A percentile compares a stretch with the other conserved stretches of the same genome.
Conservation (phyloP, 768 basidiomycete species). For the Boletus vermiculosoides region DNA sequence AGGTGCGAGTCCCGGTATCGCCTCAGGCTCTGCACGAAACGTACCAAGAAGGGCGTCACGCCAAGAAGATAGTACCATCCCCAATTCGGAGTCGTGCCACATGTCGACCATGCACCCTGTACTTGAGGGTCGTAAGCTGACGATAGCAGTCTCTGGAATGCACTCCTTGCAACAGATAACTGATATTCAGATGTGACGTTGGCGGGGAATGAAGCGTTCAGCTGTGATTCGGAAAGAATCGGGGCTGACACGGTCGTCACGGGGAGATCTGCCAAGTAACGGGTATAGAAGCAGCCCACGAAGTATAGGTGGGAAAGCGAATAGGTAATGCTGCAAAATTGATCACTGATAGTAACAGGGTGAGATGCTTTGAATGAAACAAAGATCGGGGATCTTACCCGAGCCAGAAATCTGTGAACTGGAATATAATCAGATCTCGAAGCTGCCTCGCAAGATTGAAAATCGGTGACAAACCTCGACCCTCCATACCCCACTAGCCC, state of each 20-base stretch:
- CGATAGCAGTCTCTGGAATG: background rate
- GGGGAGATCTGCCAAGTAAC: constrained; percentile 2
- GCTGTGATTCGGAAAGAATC: background rate
- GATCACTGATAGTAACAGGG: constrained; percentile 51
- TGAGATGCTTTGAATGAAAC: background rate
- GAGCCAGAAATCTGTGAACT: constrained; percentile 89
- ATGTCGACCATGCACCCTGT: constrained; percentile 42
- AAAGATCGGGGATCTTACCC: constrained; percentile 46
- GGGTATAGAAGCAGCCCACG: constrained; percentile 68
- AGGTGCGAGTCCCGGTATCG: constrained; percentile 79
- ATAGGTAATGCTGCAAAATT: constrained; percentile 76
- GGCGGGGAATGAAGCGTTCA: background rate
- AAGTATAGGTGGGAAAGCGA: constrained; percentile 69
- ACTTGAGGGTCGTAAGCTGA: constrained; percentile 34
- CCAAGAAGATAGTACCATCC: constrained; percentile 56
- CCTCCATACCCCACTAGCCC: constrained; percentile 64
- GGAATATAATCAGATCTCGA: background rate
- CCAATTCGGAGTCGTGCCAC: constrained; percentile 51
- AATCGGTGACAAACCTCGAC: constrained; percentile 61
- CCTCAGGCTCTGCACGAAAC: constrained; percentile 81
- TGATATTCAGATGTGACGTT: background rate
- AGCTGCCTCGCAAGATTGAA: background rate
- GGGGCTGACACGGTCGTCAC: background rate
- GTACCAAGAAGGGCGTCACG: constrained; percentile 65
- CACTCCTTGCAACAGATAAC: background rate